Evolutionary conservation across 768 basidiomycete species (phyloP), one percentile per base, ranked within the genome.

Genomic region (Lyophyllum semitale): DNA sequence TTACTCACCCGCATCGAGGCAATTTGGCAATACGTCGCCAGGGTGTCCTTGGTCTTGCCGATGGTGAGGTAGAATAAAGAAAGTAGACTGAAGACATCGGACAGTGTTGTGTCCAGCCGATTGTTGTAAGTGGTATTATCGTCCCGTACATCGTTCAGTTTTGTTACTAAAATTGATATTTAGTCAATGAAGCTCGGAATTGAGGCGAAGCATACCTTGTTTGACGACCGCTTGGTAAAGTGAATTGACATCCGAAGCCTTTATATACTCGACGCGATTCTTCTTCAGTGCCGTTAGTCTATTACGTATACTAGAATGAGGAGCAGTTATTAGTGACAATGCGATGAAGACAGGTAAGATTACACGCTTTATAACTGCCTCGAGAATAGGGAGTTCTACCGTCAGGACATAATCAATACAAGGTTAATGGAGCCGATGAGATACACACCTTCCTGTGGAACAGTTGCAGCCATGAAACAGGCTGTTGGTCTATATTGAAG

Each of bases 61-160:
- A 99, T 95, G 33, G 95, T 97, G 63, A 99, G 86, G 78, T 95
- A 99, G 81, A 97, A 98, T 60, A 99, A 83, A 13, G 94, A 96
- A 41, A 99, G 83, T 46, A 99, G 81, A 66, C 84, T 88, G 76
- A 98, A 98, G 33, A 98, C 96, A 73, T 99, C 97, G 26, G 93
- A 88, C 43, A 99, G 85, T 4, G 94, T 91, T 6, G 93, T 95
- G 74, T 99, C 97, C 42, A 99, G 80, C 48, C 97, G 81, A 71
- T 98, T 99, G 66, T 87, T 90, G 73, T 86, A 84, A 8, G 82
- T 76, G 20, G 83, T 82, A 58, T 77, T 82, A 61, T 89, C 89
- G 66, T 89, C 91, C 58, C 96, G 86, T 48, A 97, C 87, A 60
- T 92, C 88, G 72, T 97, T 98, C 46, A 99, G 77, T 66, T 83